phyloP scores from a whole-genome alignment of 495 filamentous ascomycete genomes.

The Tuber umbilicatum region DNA sequence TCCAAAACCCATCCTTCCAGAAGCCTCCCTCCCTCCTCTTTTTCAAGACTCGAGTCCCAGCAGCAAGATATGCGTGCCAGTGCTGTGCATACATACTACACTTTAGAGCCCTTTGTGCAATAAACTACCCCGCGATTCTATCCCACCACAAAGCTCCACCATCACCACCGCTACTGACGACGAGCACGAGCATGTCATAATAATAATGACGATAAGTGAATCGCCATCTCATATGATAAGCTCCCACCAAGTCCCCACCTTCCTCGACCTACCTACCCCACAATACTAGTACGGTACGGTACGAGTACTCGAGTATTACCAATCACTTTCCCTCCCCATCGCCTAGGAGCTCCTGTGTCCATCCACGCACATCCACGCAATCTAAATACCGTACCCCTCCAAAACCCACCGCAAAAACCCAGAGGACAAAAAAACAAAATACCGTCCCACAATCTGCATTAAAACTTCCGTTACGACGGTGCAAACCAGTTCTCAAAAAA shows the following conservation, averaged over 20 bases:
- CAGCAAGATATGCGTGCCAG: background rate
- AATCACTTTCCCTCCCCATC: background rate
- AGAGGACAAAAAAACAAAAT: background rate
- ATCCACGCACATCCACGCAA: background rate
- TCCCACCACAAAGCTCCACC: background rate
- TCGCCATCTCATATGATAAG: background rate
- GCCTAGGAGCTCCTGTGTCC: background rate
- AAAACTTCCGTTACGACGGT: background rate
- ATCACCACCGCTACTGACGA: background rate
- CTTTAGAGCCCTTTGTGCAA: background rate
- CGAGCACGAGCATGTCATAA: background rate
- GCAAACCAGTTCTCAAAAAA: background rate
- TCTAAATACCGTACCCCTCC: background rate
- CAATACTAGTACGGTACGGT: too few relatives aligned
- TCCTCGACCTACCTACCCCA: background rate
- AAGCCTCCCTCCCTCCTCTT: background rate
- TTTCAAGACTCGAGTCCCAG: background rate
- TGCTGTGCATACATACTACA: background rate
- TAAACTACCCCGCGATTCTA: background rate
- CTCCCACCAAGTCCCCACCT: background rate
- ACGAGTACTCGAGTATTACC: background rate
- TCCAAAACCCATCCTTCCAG: background rate
- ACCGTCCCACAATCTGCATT: background rate
- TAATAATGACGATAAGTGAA: background rate
- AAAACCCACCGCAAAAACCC: too few relatives aligned